Evolutionary conservation across 1,284 basidiomycete genomes (phyloP), one percentile per base, ranked within the genome.

Genomic region (Cryptococcus sp.): DNA sequence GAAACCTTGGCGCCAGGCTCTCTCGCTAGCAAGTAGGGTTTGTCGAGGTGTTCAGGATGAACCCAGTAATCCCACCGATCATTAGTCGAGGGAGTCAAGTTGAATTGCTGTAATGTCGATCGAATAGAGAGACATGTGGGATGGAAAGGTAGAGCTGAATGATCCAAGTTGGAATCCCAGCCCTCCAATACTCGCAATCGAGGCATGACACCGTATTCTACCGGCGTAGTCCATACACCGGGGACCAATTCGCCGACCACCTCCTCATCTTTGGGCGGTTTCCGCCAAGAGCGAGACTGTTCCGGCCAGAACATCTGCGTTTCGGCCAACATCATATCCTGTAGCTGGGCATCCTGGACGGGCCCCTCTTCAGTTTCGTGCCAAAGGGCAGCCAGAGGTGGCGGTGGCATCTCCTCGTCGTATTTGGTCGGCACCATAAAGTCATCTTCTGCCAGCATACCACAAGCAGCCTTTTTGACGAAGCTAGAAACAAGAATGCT

Each of bases 1-100:
- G 57, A 56, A 17, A 77, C 70, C 22, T 23, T 56, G 5, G 73
- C 63, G 1, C 77, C 77, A 2, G 75, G 69, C 22, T 52, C 41
- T 5, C 56, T 59, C 3, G 72, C 69, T 4, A 74, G 50, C 15
- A 76, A 55, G 61, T 77, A 79, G 3, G 75, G 73, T 63, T 79
- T 79, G 60, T 79, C 75, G 13, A 57, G 56, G 53, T 62, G 57
- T n/a, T 74, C 70, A 5, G 66, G 65, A 56, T 76, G 75, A 7
- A 67, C 59, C 77, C 77, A 79, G 39, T 67, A 58, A 23, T 69
- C 64, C 76, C 76, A 79, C 7, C 74, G 74, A 5, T 72, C 57
- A 44, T 52, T 61, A 2, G 46, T 52, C 2, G 57, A 58, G 0
- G 76, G 74, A 4, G 71, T 73, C 34, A 79, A 64, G 50, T 76